A percentile compares a stretch with the other conserved stretches of the same genome.
Evolutionary conservation across 2,329 filamentous ascomycete genomes (phyloP).

Genomic region (Fusarium luffae): DNA sequence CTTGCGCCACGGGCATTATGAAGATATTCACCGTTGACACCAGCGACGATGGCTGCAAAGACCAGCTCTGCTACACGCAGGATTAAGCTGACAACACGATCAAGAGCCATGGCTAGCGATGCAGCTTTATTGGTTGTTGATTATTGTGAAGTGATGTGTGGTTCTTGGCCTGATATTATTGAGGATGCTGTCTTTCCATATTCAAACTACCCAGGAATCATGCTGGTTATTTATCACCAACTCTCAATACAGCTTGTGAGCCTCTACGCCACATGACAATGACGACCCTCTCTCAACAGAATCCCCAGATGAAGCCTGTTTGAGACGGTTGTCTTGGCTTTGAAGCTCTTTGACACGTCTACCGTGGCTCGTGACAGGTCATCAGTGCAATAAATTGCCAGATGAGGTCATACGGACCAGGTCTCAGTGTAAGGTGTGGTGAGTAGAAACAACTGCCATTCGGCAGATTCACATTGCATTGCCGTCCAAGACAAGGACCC

Average conservation of each 20-base stretch:
- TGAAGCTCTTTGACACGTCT: conserved; percentile 29
- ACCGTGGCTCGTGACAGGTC: conserved; percentile 28
- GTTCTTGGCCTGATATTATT: background rate
- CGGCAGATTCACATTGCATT: conserved; percentile 14
- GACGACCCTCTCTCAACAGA: conserved; percentile 31
- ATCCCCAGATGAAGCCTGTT: conserved; percentile 37
- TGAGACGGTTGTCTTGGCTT: conserved; percentile 18
- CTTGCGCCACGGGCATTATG: conserved; percentile 58
- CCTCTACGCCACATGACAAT: conserved; percentile 38
- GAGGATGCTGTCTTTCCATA: background rate
- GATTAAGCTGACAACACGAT: conserved; percentile 54
- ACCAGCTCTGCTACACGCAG: conserved; percentile 65
- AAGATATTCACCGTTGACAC: conserved; percentile 75
- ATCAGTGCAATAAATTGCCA: conserved; percentile 22
- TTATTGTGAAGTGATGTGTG: background rate
- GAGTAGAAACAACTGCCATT: conserved; percentile 25
- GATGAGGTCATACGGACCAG: conserved; percentile 44
- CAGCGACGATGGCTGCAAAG: conserved; percentile 78
- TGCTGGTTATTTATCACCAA: conserved; percentile 38
- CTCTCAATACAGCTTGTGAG: conserved; percentile 17
- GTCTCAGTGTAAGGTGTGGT: conserved; percentile 27
- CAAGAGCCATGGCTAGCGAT: conserved; percentile 50
- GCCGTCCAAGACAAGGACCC: conserved; percentile 7
- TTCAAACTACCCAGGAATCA: conserved; percentile 7
- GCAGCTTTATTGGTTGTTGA: background rate